Percentiles rank a stretch among this genome's conserved stretches.
Conservation (phyloP, 257 asterid genomes). For the Nicotiana tomentosiformis region DNA sequence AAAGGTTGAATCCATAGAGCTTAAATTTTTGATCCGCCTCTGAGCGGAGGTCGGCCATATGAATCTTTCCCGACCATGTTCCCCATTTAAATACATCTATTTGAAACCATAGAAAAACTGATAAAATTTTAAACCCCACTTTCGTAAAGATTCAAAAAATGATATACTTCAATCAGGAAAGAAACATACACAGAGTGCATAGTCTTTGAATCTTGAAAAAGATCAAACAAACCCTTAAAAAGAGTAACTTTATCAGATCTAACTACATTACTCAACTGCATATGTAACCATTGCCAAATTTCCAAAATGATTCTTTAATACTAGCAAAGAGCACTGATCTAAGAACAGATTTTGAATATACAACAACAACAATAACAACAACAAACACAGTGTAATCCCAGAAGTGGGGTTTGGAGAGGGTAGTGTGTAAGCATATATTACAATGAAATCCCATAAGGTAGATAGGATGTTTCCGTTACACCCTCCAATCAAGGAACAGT, state of each 20-base stretch:
- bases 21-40: too few relatives aligned
- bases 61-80: too few relatives aligned
- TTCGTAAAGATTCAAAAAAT: not conserved
- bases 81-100: too few relatives aligned
- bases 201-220: not conserved
- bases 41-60: too few relatives aligned
- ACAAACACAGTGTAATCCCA: too few relatives aligned
- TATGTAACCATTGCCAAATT: too few relatives aligned
- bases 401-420: too few relatives aligned
- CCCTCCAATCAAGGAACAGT: too few relatives aligned
- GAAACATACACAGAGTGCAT: not conserved
- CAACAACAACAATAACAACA: too few relatives aligned
- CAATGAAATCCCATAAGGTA: too few relatives aligned
- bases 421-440: too few relatives aligned
- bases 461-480: rapidly evolving
- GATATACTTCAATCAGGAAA: not conserved
- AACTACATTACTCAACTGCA: not conserved
- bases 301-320: not conserved
- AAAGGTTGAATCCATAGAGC: too few relatives aligned
- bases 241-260: not conserved
- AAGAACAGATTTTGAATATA: not conserved
- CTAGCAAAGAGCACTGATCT: not conserved
- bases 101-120: not conserved
- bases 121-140: not conserved
- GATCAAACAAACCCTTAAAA: not conserved